phyloP scores from a whole-genome alignment of 345 rosid genomes.

The Balakata baccata region DNA sequence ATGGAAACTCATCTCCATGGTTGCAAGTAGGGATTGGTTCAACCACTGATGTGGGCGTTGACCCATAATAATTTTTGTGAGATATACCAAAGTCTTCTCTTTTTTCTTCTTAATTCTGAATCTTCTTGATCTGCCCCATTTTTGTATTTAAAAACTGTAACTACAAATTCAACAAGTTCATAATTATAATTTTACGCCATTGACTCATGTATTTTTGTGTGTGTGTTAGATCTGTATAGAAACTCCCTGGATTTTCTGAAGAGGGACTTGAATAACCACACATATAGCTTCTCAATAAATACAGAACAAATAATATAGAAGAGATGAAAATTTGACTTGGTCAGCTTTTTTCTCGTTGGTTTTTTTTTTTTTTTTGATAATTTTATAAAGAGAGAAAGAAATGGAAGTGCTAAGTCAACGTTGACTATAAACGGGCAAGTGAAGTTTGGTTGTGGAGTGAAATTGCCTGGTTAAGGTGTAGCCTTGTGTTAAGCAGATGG shows the following conservation, averaged over 20 bases:
- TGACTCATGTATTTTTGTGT: too few species aligned
- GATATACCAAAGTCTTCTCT: neutral
- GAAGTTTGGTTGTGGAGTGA: too few species aligned
- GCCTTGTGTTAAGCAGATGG: neutral
- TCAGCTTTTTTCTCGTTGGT: neutral
- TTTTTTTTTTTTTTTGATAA: too few species aligned
- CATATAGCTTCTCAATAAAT: too few species aligned
- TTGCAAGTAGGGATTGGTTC: constrained; percentile 79
- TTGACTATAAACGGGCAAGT: neutral
- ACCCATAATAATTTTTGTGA: constrained; percentile 26
- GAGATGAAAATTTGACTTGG: too few species aligned
- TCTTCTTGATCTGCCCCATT: neutral
- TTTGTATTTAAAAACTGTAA: constrained; percentile 25
- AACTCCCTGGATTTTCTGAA: constrained; percentile 1
- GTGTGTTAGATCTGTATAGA: too few species aligned
- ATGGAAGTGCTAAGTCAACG: neutral
- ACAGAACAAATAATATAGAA: too few species aligned
- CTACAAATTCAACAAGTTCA: constrained; percentile 13
- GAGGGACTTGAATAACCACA: too few species aligned
- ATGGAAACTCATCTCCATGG: constrained; percentile 62
- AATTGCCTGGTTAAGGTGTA: too few species aligned
- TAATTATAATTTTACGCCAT: constrained; percentile 7
- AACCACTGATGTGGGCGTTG: constrained; percentile 35
- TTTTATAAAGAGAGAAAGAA: neutral
- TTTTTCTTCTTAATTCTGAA: neutral